Evolutionary conservation across 2,329 filamentous ascomycete species (phyloP), one percentile per base, ranked within the genome.

Genomic region (Decorospora gaudefroyi): DNA sequence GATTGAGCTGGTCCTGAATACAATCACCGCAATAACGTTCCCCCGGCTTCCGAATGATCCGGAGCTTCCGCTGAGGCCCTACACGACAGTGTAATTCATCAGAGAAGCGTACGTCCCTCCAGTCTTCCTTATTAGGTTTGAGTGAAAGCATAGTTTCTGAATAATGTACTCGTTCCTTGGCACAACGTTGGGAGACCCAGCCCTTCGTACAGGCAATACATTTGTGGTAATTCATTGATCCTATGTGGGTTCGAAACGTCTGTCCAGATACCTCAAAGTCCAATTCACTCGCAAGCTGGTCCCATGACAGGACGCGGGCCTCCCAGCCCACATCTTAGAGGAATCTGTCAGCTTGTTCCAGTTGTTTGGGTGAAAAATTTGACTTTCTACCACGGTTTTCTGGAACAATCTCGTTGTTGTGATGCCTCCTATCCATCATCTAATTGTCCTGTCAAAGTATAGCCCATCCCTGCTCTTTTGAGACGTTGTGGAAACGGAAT

Each of bases 131-230:
- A 6, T 23, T 23, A 6, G 21, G 21, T 10, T 23, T 23, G 6
- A 23, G 21, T 23, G 21, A 6, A 6, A 23, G 10, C 6, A 6
- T 6, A 23, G 21, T 23, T 23, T 23, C 21, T 6, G 6, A 23
- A 10, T 6, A 23, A 10, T 10, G 21, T 23, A 23, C 21, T 10
- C 21, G 21, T 23, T 6, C 6, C 10, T 35, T 35, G 18, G 32
- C 32, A 35, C 8, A 25, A 4, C 19, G 18, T 25, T 35, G 3
- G 25, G 16, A 32, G 4, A 42, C 37, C 37, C 32, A 47, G 4
- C 38, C 32, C 18, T 47, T 47, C 9, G 6, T 31, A 39, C 38
- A 47, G 12, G 38, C 38, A 15, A 47, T 38, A 38, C 38, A 47
- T 28, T 42, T 47, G 27, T 33, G 21, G 18, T 47, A 42, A 29